These are phyloP conservation scores for Coemansia sp. DNA, from an alignment of 192 early-diverging fungal species.

Conservation along the genomic window DNA sequence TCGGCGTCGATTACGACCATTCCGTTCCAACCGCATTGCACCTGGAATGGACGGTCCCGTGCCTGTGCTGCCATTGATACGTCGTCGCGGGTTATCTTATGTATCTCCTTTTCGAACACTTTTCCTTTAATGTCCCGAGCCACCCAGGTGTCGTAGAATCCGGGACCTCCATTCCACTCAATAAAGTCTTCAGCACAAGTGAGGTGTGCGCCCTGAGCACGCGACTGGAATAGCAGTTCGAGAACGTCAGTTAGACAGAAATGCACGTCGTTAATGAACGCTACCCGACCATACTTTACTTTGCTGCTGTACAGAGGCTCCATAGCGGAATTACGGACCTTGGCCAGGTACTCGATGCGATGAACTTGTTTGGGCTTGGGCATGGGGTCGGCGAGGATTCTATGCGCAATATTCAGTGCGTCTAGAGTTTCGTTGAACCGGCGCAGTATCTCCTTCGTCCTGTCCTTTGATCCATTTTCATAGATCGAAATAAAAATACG, in stretches of 20 bases:
- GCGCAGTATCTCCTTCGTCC: slow-evolving; percentile 29
- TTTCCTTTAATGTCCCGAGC: slow-evolving; percentile 50
- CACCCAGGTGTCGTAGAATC: slow-evolving; percentile 58
- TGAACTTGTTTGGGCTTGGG: slow-evolving; percentile 1
- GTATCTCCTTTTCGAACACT: slow-evolving; percentile 25
- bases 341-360: slow-evolving; percentile 56
- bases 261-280: slow-evolving; percentile 54
- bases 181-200: slow-evolving; percentile 57
- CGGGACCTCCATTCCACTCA: slow-evolving; percentile 20
- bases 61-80: slow-evolving; percentile 21
- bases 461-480: slow-evolving; percentile 54
- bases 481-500: slow-evolving; percentile 50
- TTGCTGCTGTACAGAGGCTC: slow-evolving; percentile 29
- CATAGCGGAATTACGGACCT: slow-evolving; percentile 51
- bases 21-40: slow-evolving; percentile 60
- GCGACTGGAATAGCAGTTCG: slow-evolving; percentile 55
- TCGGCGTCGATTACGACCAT: slow-evolving; percentile 41
- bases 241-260: slow-evolving; percentile 55
- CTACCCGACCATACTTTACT: slow-evolving; percentile 29
- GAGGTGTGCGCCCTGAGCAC: slow-evolving; percentile 46
- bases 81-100: slow-evolving; percentile 35
- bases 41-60: slow-evolving; percentile 46
- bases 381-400: slow-evolving; percentile 19
- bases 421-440: slow-evolving; percentile 16
- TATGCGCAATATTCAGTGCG: slow-evolving; percentile 29